Conservation (phyloP, 2,329 filamentous ascomycete species). For the Lachnellula occidentalis region DNA sequence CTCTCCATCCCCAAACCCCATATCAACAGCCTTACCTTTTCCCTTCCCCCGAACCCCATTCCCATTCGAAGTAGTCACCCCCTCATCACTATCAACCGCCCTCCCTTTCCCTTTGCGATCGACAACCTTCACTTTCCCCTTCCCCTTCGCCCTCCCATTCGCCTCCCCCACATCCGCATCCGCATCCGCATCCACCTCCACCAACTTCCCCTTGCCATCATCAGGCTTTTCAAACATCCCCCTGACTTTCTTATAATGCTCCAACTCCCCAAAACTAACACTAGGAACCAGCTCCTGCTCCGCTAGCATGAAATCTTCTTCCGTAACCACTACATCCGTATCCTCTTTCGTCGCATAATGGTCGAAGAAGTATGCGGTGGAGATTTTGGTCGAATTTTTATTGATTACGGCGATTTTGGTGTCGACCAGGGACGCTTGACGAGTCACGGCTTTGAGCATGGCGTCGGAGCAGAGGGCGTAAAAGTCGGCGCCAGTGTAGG, state of each 20-base stretch:
- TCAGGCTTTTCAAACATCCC: constrained; percentile 69
- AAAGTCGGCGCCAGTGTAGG: constrained; percentile 94
- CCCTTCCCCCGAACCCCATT: constrained; percentile 33
- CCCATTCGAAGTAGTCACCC: constrained; percentile 14
- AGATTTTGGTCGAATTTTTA: constrained; percentile 44
- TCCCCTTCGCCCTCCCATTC: constrained; percentile 10
- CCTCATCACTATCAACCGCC: constrained; percentile 30
- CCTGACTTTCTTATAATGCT: constrained; percentile 83
- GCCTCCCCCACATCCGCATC: not conserved
- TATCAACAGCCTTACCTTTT: constrained; percentile 49
- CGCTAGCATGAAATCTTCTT: constrained; percentile 80
- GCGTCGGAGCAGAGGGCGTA: constrained; percentile 96
- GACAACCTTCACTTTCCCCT: constrained; percentile 20
- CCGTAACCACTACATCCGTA: constrained; percentile 79
- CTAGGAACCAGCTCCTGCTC: constrained; percentile 84
- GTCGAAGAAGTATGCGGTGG: constrained; percentile 93
- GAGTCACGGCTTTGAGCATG: constrained; percentile 97
- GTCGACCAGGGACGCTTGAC: constrained; percentile 80
- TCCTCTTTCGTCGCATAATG: constrained; percentile 80
- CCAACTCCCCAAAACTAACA: constrained; percentile 85
- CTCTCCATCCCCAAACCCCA: constrained; percentile 32
- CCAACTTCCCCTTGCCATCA: constrained; percentile 23
- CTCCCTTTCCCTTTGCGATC: constrained; percentile 36
- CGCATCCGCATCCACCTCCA: constrained; percentile 1
- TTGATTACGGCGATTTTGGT: constrained; percentile 72